Evolutionary conservation across 2,329 filamentous ascomycete genomes (phyloP).

Genomic region (Zymoseptoria passerinii): DNA sequence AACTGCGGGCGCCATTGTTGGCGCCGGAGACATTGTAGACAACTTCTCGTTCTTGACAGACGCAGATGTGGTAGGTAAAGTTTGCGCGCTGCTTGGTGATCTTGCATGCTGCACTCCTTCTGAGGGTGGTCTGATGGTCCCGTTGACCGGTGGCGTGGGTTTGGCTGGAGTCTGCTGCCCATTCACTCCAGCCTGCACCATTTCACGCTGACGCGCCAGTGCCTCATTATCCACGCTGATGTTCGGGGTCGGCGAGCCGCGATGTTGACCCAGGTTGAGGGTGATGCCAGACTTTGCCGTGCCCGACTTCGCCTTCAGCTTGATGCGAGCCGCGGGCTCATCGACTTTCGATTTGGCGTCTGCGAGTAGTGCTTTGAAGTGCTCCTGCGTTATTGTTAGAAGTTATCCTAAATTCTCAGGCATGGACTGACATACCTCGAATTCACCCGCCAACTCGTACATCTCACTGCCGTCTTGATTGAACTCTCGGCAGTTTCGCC

Average conservation of each 20-base stretch:
- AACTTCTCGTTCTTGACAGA: slow-evolving; percentile 35
- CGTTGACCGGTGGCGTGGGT: slow-evolving; percentile 22
- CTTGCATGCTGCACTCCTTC: slow-evolving; percentile 26
- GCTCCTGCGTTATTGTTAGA: slow-evolving; percentile 42
- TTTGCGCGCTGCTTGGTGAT: slow-evolving; percentile 34
- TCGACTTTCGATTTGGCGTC: slow-evolving; percentile 64
- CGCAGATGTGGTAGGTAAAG: slow-evolving; percentile 20
- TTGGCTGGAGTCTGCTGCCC: slow-evolving; percentile 26
- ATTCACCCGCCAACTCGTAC: slow-evolving; percentile 63
- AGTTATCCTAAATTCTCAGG: background rate
- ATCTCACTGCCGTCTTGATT: slow-evolving; percentile 90
- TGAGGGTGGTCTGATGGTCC: slow-evolving; percentile 28
- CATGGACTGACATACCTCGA: slow-evolving; percentile 55
- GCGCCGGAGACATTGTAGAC: slow-evolving; percentile 36
- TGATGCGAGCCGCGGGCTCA: slow-evolving; percentile 70
- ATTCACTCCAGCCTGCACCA: slow-evolving; percentile 44
- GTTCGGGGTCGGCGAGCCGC: slow-evolving; percentile 36
- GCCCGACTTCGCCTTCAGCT: slow-evolving; percentile 40
- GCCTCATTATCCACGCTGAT: slow-evolving; percentile 49
- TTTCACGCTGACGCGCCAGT: slow-evolving; percentile 44
- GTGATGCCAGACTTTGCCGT: slow-evolving; percentile 34
- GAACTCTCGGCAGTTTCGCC: slow-evolving; percentile 80
- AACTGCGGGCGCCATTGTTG: slow-evolving; percentile 24
- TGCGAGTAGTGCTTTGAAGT: slow-evolving; percentile 60
- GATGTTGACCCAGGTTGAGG: slow-evolving; percentile 30